A percentile compares a stretch with the other conserved stretches of the same genome.
Evolutionary conservation across 768 basidiomycete species (phyloP).

Genomic region (Trichaptum fuscoviolaceum): DNA sequence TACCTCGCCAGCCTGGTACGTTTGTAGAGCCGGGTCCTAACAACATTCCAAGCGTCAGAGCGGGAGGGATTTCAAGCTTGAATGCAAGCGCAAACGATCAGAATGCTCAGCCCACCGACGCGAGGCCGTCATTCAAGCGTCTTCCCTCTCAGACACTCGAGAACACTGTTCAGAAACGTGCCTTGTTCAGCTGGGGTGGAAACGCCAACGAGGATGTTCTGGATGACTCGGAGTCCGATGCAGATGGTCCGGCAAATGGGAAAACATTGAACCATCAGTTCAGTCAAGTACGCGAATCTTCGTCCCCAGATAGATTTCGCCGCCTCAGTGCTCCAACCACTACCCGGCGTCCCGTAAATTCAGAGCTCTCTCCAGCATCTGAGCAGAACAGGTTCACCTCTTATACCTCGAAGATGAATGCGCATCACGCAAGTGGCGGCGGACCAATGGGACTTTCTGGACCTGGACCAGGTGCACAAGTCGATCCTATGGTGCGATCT

Average conservation of each 20-base stretch:
- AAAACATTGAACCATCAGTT: not conserved
- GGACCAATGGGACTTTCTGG: not conserved
- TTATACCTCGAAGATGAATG: not conserved
- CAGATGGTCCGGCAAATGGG: not conserved
- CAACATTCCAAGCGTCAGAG: not conserved
- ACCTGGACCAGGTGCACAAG: not conserved
- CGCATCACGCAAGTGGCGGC: not conserved
- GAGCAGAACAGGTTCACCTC: not conserved
- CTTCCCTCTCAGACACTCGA: constrained; percentile 70
- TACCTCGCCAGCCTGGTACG: not conserved
- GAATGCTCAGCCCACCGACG: constrained; percentile 27
- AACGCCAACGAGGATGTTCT: not conserved
- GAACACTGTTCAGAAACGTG: constrained; percentile 51
- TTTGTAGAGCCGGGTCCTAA: not conserved
- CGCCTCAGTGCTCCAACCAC: not conserved
- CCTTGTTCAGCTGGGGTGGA: constrained; percentile 25
- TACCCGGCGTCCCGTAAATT: not conserved
- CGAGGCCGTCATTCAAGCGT: constrained; percentile 66
- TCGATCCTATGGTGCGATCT: not conserved
- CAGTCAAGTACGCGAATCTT: not conserved
- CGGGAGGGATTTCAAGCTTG: constrained; percentile 9
- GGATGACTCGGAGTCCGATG: not conserved
- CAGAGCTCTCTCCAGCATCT: not conserved
- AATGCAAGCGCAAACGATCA: constrained; percentile 23
- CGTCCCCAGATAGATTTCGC: not conserved